Evolutionary conservation across 805 yeast genomes (phyloP).

Genomic region (Suhomyces vadensis): DNA sequence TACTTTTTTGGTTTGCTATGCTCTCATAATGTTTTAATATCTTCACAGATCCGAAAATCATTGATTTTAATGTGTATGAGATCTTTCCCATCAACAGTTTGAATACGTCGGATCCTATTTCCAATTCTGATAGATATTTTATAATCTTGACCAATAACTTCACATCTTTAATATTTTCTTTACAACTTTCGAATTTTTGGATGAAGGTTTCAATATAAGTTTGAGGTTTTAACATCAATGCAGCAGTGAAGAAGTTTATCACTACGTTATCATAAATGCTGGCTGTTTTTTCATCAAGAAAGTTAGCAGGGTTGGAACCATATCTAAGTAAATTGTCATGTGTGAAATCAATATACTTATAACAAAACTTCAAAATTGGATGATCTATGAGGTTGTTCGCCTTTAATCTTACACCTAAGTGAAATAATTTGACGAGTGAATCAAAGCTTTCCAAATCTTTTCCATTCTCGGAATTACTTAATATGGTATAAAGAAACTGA

Average conservation of each 20-base stretch:
- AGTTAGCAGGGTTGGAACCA: slow-evolving; percentile 4
- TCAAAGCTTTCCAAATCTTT: slow-evolving; percentile 36
- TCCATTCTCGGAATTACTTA: slow-evolving; percentile 29
- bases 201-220: slow-evolving; percentile 28
- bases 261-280: slow-evolving; percentile 23
- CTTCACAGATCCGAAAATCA: slow-evolving; percentile 28
- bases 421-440: slow-evolving; percentile 34
- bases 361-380: slow-evolving; percentile 31
- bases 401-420: slow-evolving; percentile 36
- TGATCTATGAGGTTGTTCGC: slow-evolving; percentile 19
- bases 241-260: slow-evolving; percentile 35
- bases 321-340: slow-evolving; percentile 21
- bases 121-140: slow-evolving; percentile 30
- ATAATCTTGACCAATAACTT: slow-evolving; percentile 29
- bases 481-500: slow-evolving; percentile 28
- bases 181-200: slow-evolving; percentile 21
- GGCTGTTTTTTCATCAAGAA: slow-evolving; percentile 15
- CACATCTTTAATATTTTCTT: slow-evolving; percentile 27
- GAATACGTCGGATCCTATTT: slow-evolving; percentile 22
- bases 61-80: slow-evolving; percentile 23
- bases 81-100: slow-evolving; percentile 25
- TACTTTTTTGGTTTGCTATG: not conserved
- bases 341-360: slow-evolving; percentile 33
- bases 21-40: slow-evolving; percentile 23
- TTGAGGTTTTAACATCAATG: slow-evolving; percentile 36